Evolutionary conservation across 2,329 filamentous ascomycete genomes (phyloP).

Genomic region (Daldinia sp.): DNA sequence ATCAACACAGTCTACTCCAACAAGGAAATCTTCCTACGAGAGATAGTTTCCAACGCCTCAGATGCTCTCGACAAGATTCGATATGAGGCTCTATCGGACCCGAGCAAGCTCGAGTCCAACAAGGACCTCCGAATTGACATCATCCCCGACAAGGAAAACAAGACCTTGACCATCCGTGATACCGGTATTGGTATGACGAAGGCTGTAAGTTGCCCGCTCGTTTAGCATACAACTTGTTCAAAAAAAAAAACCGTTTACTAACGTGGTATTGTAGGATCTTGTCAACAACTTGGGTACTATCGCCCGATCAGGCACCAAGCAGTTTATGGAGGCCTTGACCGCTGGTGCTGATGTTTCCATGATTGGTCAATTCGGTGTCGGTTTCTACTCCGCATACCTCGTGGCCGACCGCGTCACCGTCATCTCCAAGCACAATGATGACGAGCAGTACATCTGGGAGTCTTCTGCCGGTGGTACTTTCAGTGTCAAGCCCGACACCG

Average conservation of each 20-base stretch:
- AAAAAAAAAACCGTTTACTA: conserved; percentile 46
- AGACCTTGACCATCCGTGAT: conserved; percentile 97
- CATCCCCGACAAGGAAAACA: conserved; percentile 95
- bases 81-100: conserved; percentile 97
- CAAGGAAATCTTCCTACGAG: conserved; percentile 99
- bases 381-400: conserved; percentile 99
- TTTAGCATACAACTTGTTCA: neutral
- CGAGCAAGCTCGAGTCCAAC: conserved; percentile 93
- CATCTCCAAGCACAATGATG: conserved; percentile 98
- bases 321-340: conserved; percentile 99
- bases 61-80: conserved; percentile 99
- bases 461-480: conserved; percentile 97
- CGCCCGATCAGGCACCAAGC: conserved; percentile 98
- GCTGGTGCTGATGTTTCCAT: conserved; percentile 99
- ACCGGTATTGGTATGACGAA: conserved; percentile 99
- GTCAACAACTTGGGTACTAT: conserved; percentile 99
- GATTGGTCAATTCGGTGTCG: conserved; percentile 99
- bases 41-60: conserved; percentile 97
- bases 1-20: conserved; percentile 99
- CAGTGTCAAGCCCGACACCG: conserved; percentile 88
- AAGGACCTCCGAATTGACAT: conserved; percentile 99
- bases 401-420: conserved; percentile 97
- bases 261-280: conserved; percentile 73
- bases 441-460: conserved; percentile 99
- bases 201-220: conserved; percentile 74